Evolutionary conservation across 108 stramenopile genomes (phyloP).

Genomic region (Asterionellopsis glacialis): DNA sequence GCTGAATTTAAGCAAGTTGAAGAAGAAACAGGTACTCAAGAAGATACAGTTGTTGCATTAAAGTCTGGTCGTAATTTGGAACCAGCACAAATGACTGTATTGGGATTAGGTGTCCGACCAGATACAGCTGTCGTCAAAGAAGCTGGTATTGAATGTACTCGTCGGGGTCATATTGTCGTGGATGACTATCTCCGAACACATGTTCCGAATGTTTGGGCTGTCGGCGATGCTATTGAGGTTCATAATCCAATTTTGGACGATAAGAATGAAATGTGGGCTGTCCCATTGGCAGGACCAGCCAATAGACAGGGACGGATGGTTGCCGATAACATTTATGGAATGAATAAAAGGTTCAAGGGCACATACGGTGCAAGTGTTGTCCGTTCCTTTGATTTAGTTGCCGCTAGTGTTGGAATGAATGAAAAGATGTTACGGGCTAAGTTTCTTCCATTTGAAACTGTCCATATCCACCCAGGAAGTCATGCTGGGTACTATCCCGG

Average conservation of each 20-base stretch:
- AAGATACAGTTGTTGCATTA: constrained; percentile 45
- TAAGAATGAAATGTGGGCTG: constrained; percentile 46
- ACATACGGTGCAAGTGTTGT: constrained; percentile 64
- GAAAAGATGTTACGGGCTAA: constrained; percentile 52
- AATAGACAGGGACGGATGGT: constrained; percentile 71
- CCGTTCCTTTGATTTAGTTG: constrained; percentile 48
- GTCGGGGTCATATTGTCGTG: constrained; percentile 50
- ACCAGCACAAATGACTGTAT: constrained; percentile 56
- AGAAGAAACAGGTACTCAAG: constrained; percentile 13
- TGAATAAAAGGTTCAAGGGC: constrained; percentile 53
- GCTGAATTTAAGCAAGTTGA: constrained; percentile 36
- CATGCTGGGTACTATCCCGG: constrained; percentile 67
- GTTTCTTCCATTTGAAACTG: constrained; percentile 35
- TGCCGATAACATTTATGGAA: constrained; percentile 60
- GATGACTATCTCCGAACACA: constrained; percentile 50
- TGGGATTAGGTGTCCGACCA: constrained; percentile 63
- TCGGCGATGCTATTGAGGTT: constrained; percentile 61
- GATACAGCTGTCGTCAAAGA: constrained; percentile 49
- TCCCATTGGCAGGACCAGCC: constrained; percentile 69
- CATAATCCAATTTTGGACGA: constrained; percentile 40
- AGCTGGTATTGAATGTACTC: constrained; percentile 53
- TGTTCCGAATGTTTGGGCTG: constrained; percentile 52
- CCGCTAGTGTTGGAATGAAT: constrained; percentile 64
- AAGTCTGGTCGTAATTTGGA: constrained; percentile 46
- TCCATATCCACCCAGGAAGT: constrained; percentile 62